phyloP scores from a whole-genome alignment of 495 filamentous ascomycete species.

The Aspergillus kassunensis region DNA sequence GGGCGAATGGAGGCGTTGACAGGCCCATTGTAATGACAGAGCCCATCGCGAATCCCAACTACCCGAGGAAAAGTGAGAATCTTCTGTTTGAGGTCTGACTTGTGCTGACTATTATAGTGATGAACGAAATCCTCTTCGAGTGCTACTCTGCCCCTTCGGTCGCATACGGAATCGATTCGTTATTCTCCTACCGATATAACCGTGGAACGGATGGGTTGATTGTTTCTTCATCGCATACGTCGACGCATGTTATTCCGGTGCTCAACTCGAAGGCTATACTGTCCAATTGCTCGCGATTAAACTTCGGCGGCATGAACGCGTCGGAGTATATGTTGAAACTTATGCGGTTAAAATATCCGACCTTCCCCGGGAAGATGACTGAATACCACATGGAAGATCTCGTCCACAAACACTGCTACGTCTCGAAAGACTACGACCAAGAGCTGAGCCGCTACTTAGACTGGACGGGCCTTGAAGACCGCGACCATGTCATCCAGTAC shows the following conservation, averaged over 20 bases:
- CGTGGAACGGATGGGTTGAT: conserved; percentile 83
- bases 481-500: conserved; percentile 85
- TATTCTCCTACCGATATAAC: conserved; percentile 94
- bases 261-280: conserved; percentile 78
- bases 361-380: conserved; percentile 79
- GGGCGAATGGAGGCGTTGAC: conserved; percentile 65
- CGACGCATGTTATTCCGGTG: conserved; percentile 95
- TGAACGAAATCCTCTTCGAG: conserved; percentile 96
- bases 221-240: conserved; percentile 84
- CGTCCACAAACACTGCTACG: conserved; percentile 84
- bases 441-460: conserved; percentile 75
- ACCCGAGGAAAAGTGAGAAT: conserved; percentile 73
- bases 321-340: conserved; percentile 89
- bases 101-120: conserved; percentile 53
- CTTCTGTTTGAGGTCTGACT: not conserved
- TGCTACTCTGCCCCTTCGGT: conserved; percentile 85
- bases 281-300: conserved; percentile 77
- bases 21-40: conserved; percentile 94
- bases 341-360: conserved; percentile 87
- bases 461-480: conserved; percentile 82
- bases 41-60: conserved; percentile 82
- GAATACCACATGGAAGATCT: conserved; percentile 81
- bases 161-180: conserved; percentile 89
- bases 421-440: conserved; percentile 74
- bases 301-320: conserved; percentile 88